Percentiles rank a stretch among this genome's conserved stretches.
Evolutionary conservation across 164 flowering plant species (phyloP).

Genomic region (Magnolia sinica): DNA sequence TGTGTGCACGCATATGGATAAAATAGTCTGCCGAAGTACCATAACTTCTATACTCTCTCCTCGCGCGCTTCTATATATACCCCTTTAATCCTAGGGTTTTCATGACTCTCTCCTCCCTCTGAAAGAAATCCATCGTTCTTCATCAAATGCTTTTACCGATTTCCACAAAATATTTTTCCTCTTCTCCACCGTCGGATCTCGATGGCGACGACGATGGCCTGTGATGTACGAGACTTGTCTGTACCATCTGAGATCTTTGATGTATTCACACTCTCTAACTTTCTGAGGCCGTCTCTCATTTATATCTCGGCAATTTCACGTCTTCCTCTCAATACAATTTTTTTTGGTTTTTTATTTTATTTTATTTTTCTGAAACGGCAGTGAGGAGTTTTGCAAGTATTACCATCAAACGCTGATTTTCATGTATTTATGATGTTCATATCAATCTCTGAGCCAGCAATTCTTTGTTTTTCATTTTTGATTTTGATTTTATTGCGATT

Average conservation of each 20-base stretch:
- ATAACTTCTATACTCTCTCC: neutral
- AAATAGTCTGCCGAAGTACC: too few relatives aligned
- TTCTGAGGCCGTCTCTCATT: neutral
- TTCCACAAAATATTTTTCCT: neutral
- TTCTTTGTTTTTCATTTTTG: neutral
- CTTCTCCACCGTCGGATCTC: neutral
- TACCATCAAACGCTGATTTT: slow-evolving; percentile 1
- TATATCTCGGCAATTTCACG: neutral
- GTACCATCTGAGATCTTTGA: slow-evolving; percentile 5
- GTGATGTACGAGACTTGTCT: neutral
- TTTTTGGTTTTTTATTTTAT: neutral
- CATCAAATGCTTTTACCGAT: neutral
- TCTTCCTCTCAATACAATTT: neutral
- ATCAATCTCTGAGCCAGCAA: neutral
- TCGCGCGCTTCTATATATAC: neutral
- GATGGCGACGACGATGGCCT: neutral
- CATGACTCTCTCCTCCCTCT: neutral
- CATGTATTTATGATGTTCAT: neutral
- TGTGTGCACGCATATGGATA: too few relatives aligned
- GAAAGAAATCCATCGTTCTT: neutral
- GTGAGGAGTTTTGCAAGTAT: neutral
- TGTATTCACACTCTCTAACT: neutral
- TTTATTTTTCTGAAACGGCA: neutral
- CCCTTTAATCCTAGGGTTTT: neutral
- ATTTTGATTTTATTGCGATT: neutral